Base-by-base conservation (phyloP, 2,329 filamentous ascomycete genomes). In the Fusarium lyarnte region DNA sequence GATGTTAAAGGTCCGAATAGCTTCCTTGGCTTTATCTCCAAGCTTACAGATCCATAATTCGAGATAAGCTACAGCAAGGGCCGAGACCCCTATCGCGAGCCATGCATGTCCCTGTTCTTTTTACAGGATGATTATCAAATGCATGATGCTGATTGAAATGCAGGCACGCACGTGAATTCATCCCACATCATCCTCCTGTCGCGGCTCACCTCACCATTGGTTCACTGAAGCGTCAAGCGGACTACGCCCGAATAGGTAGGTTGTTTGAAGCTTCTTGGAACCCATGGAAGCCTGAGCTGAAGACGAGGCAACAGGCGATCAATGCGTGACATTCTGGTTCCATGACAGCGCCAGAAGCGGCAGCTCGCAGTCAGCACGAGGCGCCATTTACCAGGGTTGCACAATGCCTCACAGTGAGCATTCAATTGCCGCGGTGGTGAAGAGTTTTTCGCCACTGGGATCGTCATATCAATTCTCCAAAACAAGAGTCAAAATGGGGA, bases 1-100 rank as follows among this genome's bases (percentile, higher is more conserved):
- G 58, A 43, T 68, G 25, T 4, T n/a, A 69, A 69, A 69, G 64
- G 66, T 69, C 66, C 65, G 58, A 69, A 64, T 64, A 69, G 25
- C 23, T 21, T 45, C 17, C 35, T 52, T 66, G 49, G 42, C 58
- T 38, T 33, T 35, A 39, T 53, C 35, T 21, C 17, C 21, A 41
- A 41, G 42, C 43, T 66, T 25, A 36, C 35, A 46, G 45, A 59
- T 66, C 29, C 39, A 64, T 49, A 47, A 52, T 59, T 66, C 27
- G 33, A 67, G 63, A 67, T 67, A 54, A 43, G 35, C 33, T 62
- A 38, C 29, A 39, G 33, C 38, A 59, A 39, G n/a, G 61, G 36
- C 46, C 14, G 7, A 33, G 58, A 47, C 43, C 66, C 51, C 45
- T 64, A 52, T 54, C 23, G 13, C 41, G 21, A 53, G 16, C 9